Evolutionary conservation across 352 stramenopile species (phyloP), one percentile per base, ranked within the genome.

Genomic region (Albugo laibachii): DNA sequence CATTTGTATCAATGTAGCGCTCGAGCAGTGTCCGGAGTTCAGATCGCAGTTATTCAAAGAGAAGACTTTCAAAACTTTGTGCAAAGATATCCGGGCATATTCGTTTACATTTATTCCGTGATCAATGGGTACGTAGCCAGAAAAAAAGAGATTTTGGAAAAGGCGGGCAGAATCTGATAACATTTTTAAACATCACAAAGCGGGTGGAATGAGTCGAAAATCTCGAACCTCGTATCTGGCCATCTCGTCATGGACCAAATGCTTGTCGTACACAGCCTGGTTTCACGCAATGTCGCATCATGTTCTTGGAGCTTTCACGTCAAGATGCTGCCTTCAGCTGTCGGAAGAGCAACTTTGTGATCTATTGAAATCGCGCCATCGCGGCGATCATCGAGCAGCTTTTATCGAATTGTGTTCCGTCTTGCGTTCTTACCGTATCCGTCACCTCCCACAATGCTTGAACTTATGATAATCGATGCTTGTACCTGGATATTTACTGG

Each of bases 281-380:
- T 10, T 31, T 10, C 24, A 31, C 3, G 8, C 24, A 8, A 31
- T 3, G 3, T 8, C 8, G 38, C 3, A 43, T 8, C 38, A 43
- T 19, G 8, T 43, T 43, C 8, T 43, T 10, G 3, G 20, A 24
- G 8, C 3, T 24, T 3, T 24, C 3, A 24, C 16, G 38, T 8
- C 38, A 19, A 43, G 20, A 3, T 43, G 3, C 38, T 3, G 16
- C 24, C 24, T 31, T 31, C 24, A 8, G 8, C 3, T 31, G 24
- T 31, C 3, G 24, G 24, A 66, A 73, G n/a, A 47, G 47, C 10
- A 12, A 41, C 0, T 66, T 80, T 21, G 65, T 62, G 11, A 51
- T 49, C 15, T 80, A 67, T 59, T 82, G 71, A 69, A 65, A 75
- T 45, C 67, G 72, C 13, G 31, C 50, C n/a, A 65, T 78, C 20